These are phyloP conservation scores for Penicillium silybi DNA, from an alignment of 495 filamentous ascomycete genomes.

Conservation along the genomic window DNA sequence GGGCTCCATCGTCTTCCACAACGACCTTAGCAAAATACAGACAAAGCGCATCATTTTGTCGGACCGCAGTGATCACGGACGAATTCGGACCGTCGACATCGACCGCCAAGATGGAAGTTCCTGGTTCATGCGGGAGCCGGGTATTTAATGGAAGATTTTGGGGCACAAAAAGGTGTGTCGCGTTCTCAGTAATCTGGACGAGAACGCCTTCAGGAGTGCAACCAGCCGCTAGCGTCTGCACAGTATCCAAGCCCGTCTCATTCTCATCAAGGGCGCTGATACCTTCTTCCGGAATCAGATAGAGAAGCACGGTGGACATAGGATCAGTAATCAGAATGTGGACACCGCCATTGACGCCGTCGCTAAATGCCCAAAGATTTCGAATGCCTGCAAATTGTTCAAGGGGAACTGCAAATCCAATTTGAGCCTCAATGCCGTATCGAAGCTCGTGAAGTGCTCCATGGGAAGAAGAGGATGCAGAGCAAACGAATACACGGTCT, in stretches of 20 bases:
- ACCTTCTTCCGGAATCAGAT: slow-evolving; percentile 30
- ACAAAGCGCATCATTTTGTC: slow-evolving; percentile 16
- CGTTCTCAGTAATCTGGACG: slow-evolving; percentile 56
- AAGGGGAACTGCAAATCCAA: slow-evolving; percentile 51
- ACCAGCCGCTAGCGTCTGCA: slow-evolving; percentile 55
- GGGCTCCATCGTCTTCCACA: slow-evolving; percentile 2
- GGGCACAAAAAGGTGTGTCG: slow-evolving; percentile 36
- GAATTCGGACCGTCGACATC: slow-evolving; percentile 27
- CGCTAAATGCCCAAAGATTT: slow-evolving; percentile 50
- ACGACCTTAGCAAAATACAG: slow-evolving; percentile 23
- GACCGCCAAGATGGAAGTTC: slow-evolving; percentile 25
- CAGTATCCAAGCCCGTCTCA: slow-evolving; percentile 45
- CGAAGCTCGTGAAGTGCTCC: slow-evolving; percentile 68
- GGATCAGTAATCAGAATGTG: slow-evolving; percentile 40
- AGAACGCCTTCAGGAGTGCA: slow-evolving; percentile 34
- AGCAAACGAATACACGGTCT: slow-evolving; percentile 40
- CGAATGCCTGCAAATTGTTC: slow-evolving; percentile 33
- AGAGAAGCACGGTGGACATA: slow-evolving; percentile 35
- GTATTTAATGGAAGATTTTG: slow-evolving; percentile 14
- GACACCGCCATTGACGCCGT: slow-evolving; percentile 35
- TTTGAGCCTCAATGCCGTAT: slow-evolving; percentile 65
- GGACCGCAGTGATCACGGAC: slow-evolving; percentile 24
- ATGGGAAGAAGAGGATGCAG: slow-evolving; percentile 36
- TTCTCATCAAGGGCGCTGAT: slow-evolving; percentile 39
- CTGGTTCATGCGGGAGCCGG: slow-evolving; percentile 13